phyloP scores from a whole-genome alignment of 2,329 filamentous ascomycete genomes.

The Camillea tinctor region DNA sequence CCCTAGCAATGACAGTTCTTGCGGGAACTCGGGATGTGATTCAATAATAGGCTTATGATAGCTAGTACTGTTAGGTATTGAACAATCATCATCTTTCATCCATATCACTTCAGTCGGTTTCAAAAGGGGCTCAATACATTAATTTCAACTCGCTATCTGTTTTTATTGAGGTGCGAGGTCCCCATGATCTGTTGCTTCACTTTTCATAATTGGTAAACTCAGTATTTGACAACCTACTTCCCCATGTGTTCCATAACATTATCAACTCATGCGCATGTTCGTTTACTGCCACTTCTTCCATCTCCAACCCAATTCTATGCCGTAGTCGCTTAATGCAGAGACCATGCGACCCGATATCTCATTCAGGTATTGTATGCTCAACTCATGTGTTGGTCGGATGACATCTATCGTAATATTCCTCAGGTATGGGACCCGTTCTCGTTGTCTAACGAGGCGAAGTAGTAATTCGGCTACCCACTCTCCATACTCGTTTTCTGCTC shows the following conservation, averaged over 20 bases:
- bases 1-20: not conserved
- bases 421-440: not conserved
- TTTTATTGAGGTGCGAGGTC: no score
- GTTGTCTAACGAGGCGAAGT: not conserved
- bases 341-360: not conserved
- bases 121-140: no score
- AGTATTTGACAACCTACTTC: no score
- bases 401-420: not conserved
- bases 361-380: not conserved
- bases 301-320: not conserved
- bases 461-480: not conserved
- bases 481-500: not conserved
- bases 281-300: not conserved
- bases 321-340: not conserved
- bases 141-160: no score
- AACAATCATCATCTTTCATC: no score
- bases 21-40: not conserved
- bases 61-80: no score
- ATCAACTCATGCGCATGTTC: not conserved
- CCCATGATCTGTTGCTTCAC: not conserved
- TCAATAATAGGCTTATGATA: not conserved
- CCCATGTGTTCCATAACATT: not conserved
- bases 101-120: no score
- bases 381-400: not conserved
- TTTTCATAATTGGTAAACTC: not conserved